Base-by-base conservation (phyloP, 805 yeast genomes). In the Blastobotrys mokoenaii region DNA sequence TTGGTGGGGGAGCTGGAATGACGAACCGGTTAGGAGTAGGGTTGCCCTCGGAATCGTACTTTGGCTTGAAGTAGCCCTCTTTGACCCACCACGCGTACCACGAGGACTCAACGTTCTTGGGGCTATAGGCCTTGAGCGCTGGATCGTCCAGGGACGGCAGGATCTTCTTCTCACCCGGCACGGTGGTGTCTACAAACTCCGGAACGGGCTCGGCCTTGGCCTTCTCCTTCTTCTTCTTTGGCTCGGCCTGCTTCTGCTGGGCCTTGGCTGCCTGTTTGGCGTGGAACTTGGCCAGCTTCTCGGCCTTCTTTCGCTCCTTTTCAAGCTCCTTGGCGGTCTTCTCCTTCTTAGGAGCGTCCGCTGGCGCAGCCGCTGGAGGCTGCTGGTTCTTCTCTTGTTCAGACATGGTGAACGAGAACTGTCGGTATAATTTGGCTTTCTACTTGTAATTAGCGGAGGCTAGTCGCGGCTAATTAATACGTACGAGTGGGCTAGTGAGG, bases 1-100 rank as follows among this genome's bases (percentile, higher is more conserved):
- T 93, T 62, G 98, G 98, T 51, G 98, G 98, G 34, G 98, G 98
- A n/a, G 96, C 93, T 34, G 97, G 97, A 58, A 93, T 86, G 51
- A 83, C 75, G 68, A 90, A 93, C 15, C 73, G 62, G 60, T 79
- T 89, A 37, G 93, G 84, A 62, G 82, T 82, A 54, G 77, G 59
- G 39, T 80, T 67, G 39, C 97, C 97, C 59, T 81, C 80, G 47
- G 69, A 74, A 38, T 81, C 73, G 54, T 84, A 80, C 62, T 85
- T 84, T 15, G 98, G 98, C 67, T 83, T 82, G 60, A 93, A 93
- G 59, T 78, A 80, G 15, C 93, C 94, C 65, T 85, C 75, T 58
- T 83, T 73, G 49, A 77, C 82, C 98, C 98, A 93, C 97, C 98
- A 93, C 15, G 76, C 79, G 68, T 90, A 90, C 98, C 98, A 93